Conservation (phyloP, 495 filamentous ascomycete genomes). For the Evernia prunastri region DNA sequence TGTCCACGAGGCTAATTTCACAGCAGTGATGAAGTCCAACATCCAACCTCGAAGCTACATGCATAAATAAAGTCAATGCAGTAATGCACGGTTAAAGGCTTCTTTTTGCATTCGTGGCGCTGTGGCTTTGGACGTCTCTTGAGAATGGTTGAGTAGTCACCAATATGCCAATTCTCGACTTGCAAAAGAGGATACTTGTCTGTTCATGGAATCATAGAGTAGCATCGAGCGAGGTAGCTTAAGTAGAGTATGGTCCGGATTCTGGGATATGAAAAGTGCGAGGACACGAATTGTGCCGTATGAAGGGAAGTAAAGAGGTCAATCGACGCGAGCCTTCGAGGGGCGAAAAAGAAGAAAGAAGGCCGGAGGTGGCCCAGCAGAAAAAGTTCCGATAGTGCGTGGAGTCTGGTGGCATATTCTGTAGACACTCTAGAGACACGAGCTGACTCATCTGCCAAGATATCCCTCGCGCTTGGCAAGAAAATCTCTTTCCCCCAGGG, state of each 20-base stretch:
- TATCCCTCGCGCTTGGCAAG: not conserved
- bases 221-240: too few relatives aligned
- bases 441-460: not conserved
- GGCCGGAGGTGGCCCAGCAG: not conserved
- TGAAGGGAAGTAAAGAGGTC: not conserved
- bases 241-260: too few relatives aligned
- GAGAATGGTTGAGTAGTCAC: too few relatives aligned
- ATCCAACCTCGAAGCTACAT: not conserved
- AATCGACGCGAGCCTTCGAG: not conserved
- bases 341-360: not conserved
- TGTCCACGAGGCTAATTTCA: not conserved
- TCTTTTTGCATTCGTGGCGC: not conserved
- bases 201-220: too few relatives aligned
- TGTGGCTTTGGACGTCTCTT: not conserved
- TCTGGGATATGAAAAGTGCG: not conserved
- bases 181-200: too few relatives aligned
- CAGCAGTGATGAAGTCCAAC: not conserved
- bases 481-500: not conserved
- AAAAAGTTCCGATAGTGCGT: not conserved
- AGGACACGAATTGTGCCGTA: not conserved
- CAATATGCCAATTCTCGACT: too few relatives aligned
- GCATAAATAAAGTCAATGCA: not conserved
- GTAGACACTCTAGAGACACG: not conserved
- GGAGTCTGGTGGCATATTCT: not conserved
- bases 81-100: not conserved